Evolutionary conservation across 2,329 filamentous ascomycete species (phyloP), one percentile per base, ranked within the genome.

Genomic region (Ascochyta viciae-villosae): DNA sequence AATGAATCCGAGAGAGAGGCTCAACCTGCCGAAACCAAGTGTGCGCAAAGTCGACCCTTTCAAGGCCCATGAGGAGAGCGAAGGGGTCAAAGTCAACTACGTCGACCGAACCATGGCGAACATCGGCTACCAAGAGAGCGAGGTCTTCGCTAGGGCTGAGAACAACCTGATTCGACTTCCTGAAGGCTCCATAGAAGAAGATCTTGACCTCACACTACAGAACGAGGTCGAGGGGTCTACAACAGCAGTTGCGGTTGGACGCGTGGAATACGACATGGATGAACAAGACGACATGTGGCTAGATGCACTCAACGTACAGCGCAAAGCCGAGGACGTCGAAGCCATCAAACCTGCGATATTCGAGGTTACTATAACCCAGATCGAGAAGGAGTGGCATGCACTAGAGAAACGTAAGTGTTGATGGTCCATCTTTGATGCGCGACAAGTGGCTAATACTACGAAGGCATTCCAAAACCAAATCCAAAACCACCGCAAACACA

Each of bases 191-290:
- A 83, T 86, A 43, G 84, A 87, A 64, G 87, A 89, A 65, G 87
- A 89, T 62, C 76, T 88, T 19, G 85, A 87, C 58, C 74, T 86
- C 45, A 77, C 80, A 19, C 70, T 83, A 16, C 85, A 83, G 59
- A 80, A 80, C 16, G 89, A 90, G 44, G 84, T 83, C 8, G 88
- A 90, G 41, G 72, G 78, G 6, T 81, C 83, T 49, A 77, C 80
- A 35, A 80, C 80, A 16, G 84, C 73, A 3, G 71, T 78, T 19
- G 70, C 75, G 10, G 71, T 96, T 35, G 91, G 92, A 12, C 88
- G 91, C 53, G 95, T 99, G 19, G 95, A 99, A 74, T 99, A 99
- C 74, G 95, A 99, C 75, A 99, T 99, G 95, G 95, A 99, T 71
- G 95, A 99, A 77, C 95, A 99, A 72, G 95, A 99, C 74, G 92